Conservation (phyloP, 1,284 basidiomycete genomes). For the Melampsora larici-populina region DNA sequence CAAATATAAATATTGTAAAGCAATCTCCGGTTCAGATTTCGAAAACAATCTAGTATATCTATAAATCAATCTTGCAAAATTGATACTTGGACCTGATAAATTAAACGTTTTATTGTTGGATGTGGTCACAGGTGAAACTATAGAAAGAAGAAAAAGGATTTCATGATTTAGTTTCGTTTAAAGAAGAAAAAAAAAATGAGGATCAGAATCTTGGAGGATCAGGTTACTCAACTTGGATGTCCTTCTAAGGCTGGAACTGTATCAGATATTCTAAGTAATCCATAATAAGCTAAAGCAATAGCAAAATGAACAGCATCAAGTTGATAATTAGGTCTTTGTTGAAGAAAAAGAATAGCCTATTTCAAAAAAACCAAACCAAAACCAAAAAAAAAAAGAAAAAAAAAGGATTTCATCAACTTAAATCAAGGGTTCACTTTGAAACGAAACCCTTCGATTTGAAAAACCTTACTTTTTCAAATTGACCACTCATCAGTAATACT, state of each 20-base stretch:
- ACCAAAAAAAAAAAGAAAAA: neutral
- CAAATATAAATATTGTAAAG: slow-evolving; percentile 91
- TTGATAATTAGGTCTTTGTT: slow-evolving; percentile 81
- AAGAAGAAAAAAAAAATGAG: too few relatives aligned
- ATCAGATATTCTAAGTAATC: slow-evolving; percentile 77
- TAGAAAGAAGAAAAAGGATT: neutral
- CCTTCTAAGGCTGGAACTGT: slow-evolving; percentile 73
- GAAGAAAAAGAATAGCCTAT: slow-evolving; percentile 81
- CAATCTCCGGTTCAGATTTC: slow-evolving; percentile 84
- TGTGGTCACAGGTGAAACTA: slow-evolving; percentile 59
- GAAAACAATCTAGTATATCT: slow-evolving; percentile 88
- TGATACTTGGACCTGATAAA: slow-evolving; percentile 62
- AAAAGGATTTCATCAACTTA: neutral
- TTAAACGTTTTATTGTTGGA: slow-evolving; percentile 63
- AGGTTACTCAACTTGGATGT: slow-evolving; percentile 67
- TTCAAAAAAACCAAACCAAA: too few relatives aligned
- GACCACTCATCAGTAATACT: slow-evolving; percentile 82
- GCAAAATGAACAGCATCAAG: slow-evolving; percentile 93
- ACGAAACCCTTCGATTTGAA: too few relatives aligned
- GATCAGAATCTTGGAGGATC: too few relatives aligned
- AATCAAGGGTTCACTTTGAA: too few relatives aligned
- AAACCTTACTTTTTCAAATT: slow-evolving; percentile 75
- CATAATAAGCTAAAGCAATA: slow-evolving; percentile 88
- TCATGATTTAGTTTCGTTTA: too few relatives aligned
- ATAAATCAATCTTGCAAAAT: slow-evolving; percentile 81